Base-by-base conservation (phyloP, 2,329 filamentous ascomycete species). In the Zelopaecilomyces penicillatus region DNA sequence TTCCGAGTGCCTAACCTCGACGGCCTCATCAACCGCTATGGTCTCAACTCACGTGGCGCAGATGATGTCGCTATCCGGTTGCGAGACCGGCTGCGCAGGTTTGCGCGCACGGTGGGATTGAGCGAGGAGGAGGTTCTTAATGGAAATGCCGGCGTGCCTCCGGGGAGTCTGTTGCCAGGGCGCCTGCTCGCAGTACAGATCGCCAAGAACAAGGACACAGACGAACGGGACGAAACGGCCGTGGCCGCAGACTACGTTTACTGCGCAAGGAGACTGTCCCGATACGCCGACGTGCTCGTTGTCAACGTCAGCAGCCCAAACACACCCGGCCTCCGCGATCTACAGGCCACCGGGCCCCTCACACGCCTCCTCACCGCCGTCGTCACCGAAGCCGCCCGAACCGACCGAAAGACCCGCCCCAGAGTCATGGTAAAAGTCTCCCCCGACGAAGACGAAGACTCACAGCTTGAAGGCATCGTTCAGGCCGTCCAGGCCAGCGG, bases 261-360 rank as follows among this genome's bases (percentile, higher is more conserved):
- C 64, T 95, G 91, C 57, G 90, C 96, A 4, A 74, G 85, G 44
- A 76, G 82, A 38, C 70, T 98, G 33, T 93, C 85, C 4, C 83
- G 76, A 41, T 98, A 95, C 61, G 89, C 93, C 8, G 93, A 98
- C 58, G 85, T 98, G 32, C 70, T 98, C n/a, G 91, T 97, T 6
- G 93, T 98, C 59, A 98, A 98, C 57, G 93, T 98, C 41, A 95
- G 89, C 58, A 94, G 87, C 55, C 93, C 93, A 27, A 98, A 98
- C 67, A 97, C 91, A 0, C 91, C 91, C 0, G 91, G 93, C 0
- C 75, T 97, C 40, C 80, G 93, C 27, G 85, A 88, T 45, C 71
- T 98, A 33, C 93, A 98, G 66, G 85, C 86, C 3, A 78, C 83
- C 0, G 88, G 85, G 52, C 91, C 90, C 1, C 69, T 98, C 45